Evolutionary conservation across 2,329 filamentous ascomycete species (phyloP), one percentile per base, ranked within the genome.

Genomic region (Talaromyces sp.): DNA sequence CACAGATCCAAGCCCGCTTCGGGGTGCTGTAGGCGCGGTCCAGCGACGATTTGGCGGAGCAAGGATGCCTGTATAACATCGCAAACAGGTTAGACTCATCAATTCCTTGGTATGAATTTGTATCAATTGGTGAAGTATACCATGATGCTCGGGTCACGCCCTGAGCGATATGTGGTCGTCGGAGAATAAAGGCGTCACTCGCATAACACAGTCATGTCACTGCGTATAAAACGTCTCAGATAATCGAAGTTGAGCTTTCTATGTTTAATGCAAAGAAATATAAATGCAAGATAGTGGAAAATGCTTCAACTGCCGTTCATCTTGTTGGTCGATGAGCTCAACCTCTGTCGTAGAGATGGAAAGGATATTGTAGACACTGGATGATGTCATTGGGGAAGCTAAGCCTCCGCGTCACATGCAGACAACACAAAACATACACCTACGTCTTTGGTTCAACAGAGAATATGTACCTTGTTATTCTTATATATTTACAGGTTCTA

Each of bases 1-100:
- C 94, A 98, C 52, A 99, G 85, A 76, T 99, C 95, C 31, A 99
- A 84, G 6, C 91, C 90, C 8, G 94, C 90, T 81, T 97, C 94
- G 35, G 90, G 85, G 75, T 98, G 93, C 71, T 89, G 87, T 66
- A 89, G 84, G 69, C 95, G 88, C 13, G 95, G 94, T 10, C 93
- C 90, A 52, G 95, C 93, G 67, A 98, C 92, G 68, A 98, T 91
- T 76, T 96, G 92, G 71, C 94, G 91, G 70, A 98, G 85, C 67
- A 98, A 80, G 24, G 89, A 92, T 63, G 90, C 84, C 91, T 82
- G 66, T 19, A 57, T 24, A 33, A 19, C 16, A 47, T 61, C 2
- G 27, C 7, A 13, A 59, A 31, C 11, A n/a, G 2, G 11, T 58
- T 58, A 58, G 35, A 58, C 8, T 54, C 13, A 2, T n/a, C 14